Evolutionary conservation across 805 yeast species (phyloP).

Genomic region (Schwanniomyces vanrijiae): DNA sequence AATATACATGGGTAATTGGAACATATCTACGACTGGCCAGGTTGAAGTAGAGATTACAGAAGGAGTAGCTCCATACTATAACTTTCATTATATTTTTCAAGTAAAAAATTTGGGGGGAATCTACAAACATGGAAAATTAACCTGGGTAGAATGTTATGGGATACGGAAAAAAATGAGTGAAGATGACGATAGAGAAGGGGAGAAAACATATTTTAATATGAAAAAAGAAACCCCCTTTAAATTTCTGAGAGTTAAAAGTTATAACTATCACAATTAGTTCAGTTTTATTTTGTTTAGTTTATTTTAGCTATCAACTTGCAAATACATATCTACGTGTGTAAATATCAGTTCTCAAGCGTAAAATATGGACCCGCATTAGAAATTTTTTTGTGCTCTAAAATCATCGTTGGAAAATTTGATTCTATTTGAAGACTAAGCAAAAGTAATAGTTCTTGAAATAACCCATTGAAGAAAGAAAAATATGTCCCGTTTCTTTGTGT

Average conservation of each 20-base stretch:
- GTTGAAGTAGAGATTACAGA: conserved; percentile 47
- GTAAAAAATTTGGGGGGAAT: conserved; percentile 58
- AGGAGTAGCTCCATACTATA: conserved; percentile 61
- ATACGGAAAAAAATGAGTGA: conserved; percentile 39
- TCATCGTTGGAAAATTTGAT: conserved; percentile 28
- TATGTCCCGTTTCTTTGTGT: conserved; percentile 91
- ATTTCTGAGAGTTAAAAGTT: conserved; percentile 63
- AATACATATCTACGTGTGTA: conserved; percentile 1
- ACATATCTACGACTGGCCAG: conserved; percentile 52
- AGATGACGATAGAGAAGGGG: conserved; percentile 51
- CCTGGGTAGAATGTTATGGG: conserved; percentile 68
- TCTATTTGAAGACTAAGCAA: conserved; percentile 4
- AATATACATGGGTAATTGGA: conserved; percentile 56
- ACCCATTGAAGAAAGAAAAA: conserved; percentile 9
- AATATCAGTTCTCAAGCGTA: conserved; percentile 10
- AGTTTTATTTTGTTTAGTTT: conserved; percentile 1
- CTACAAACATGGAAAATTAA: conserved; percentile 64
- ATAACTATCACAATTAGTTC: conserved; percentile 11
- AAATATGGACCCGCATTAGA: conserved; percentile 8
- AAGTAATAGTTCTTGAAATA: conserved; percentile 3
- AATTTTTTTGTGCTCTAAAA: conserved; percentile 14
- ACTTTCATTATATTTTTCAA: conserved; percentile 61
- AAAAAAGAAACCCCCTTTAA: conserved; percentile 77
- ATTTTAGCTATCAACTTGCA: not conserved
- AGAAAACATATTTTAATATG: conserved; percentile 49